Evolutionary conservation across 768 basidiomycete genomes (phyloP), one percentile per base, ranked within the genome.

Genomic region (Clavulina sp.): DNA sequence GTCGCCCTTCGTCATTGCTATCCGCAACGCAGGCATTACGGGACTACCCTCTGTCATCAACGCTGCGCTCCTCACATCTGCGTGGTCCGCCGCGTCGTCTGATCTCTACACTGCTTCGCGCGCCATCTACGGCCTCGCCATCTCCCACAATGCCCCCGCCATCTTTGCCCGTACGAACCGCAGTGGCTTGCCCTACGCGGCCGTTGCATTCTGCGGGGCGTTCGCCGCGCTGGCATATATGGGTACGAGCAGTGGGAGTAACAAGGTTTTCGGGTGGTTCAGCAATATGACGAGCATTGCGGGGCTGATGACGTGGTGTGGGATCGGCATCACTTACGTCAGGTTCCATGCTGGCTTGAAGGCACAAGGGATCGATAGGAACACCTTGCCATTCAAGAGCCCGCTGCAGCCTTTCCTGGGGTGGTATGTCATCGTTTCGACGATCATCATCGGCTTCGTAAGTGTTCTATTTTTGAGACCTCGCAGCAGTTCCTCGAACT

Each of bases 1-100:
- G 7, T 38, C 7, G 34, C 9, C 34, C 19, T 68, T 4, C 66
- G 93, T 1, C 91, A 91, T 18, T 81, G 79, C 40, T 54, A 81
- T 89, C 61, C 64, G 75, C 60, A 61, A 59, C 34, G 9, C 19
- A 7, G 19, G 34, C 19, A 19, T 38, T 38, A 19, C 7, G 7
- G 76, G 70, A 49, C 19, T 54, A 16, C 26, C 33, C 7, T 28
- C 41, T 31, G 18, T 54, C 30, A n/a, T 38, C 38, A 31, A 48
- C 32, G 53, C 31, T 40, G 30, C 28, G 19, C 50, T 54, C 26
- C 18, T 54, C 31, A 40, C 41, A 2, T 54, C 53, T 2, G 53
- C 53, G 5, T 13, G 26, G 18, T 54, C 53, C 13, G 53, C 53
- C 18, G 53, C 53, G 6, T 34, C 53, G 6, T 16, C 24, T 16